Percentiles rank a stretch among this genome's conserved stretches.
phyloP scores from a whole-genome alignment of 768 basidiomycete genomes.

The Auricularia sp. region DNA sequence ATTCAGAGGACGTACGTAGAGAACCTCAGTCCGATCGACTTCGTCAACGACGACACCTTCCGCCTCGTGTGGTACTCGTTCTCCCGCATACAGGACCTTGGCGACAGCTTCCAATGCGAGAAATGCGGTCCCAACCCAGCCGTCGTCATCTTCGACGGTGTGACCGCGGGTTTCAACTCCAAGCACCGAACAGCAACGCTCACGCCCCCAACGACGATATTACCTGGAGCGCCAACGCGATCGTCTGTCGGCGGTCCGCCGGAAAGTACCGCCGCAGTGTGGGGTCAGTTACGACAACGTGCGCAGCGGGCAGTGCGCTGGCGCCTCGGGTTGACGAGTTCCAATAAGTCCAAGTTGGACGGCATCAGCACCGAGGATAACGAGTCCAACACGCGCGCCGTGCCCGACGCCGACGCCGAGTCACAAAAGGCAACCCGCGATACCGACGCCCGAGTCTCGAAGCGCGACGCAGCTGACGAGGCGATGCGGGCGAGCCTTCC shows the following conservation, averaged over 20 bases:
- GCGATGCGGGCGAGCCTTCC: background rate
- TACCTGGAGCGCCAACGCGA: background rate
- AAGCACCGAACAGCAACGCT: background rate
- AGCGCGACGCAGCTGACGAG: background rate
- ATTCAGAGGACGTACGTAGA: slow-evolving; percentile 7
- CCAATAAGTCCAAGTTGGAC: background rate
- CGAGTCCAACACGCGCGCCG: background rate
- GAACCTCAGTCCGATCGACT: background rate
- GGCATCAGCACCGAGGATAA: background rate
- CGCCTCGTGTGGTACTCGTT: slow-evolving; percentile 10
- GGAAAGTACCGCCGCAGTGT: background rate
- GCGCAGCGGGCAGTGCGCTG: background rate
- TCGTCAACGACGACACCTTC: slow-evolving; percentile 12
- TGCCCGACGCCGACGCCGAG: background rate
- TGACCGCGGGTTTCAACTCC: background rate
- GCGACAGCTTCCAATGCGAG: slow-evolving; percentile 6
- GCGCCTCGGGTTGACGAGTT: background rate
- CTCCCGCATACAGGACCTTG: slow-evolving; percentile 8
- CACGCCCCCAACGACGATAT: background rate
- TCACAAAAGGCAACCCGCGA: background rate
- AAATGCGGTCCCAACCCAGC: slow-evolving; percentile 9
- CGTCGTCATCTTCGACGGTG: slow-evolving; percentile 11
- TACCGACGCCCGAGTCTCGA: background rate
- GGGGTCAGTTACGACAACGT: background rate
- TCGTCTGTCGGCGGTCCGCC: background rate